A percentile compares a stretch with the other conserved stretches of the same genome.
phyloP scores from a whole-genome alignment of 2,329 filamentous ascomycete species.

The Scolecobasidium constrictum region DNA sequence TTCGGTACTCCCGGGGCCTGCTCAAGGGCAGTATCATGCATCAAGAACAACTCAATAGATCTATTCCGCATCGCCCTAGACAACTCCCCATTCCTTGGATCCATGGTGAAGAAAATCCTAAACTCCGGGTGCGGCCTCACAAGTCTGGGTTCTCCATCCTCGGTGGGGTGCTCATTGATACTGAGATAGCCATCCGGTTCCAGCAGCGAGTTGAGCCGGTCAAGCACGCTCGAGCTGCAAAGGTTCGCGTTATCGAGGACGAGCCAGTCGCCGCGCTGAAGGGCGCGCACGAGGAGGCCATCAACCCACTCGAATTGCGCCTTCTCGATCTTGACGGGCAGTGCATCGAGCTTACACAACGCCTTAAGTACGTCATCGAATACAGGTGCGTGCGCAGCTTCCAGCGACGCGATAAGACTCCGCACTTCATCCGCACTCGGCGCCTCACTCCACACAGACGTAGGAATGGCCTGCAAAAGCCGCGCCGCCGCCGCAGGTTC shows the following conservation, averaged over 20 bases:
- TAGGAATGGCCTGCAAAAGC: not conserved
- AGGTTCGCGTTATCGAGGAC: conserved; percentile 96
- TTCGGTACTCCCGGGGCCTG: not conserved
- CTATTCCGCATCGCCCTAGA: conserved; percentile 95
- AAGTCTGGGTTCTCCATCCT: conserved; percentile 68
- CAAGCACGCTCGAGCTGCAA: conserved; percentile 88
- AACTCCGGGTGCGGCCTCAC: conserved; percentile 79
- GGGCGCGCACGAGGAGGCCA: conserved; percentile 77
- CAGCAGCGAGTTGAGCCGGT: conserved; percentile 85
- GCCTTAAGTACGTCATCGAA: not conserved
- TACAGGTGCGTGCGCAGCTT: not conserved
- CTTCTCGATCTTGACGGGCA: conserved; percentile 31
- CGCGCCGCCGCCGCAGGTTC: not conserved
- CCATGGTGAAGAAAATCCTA: conserved; percentile 86
- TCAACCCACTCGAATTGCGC: conserved; percentile 95
- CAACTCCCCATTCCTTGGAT: conserved; percentile 82
- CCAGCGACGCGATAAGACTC: not conserved
- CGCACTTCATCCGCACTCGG: not conserved
- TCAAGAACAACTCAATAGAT: conserved; percentile 76
- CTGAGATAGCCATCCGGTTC: conserved; percentile 81
- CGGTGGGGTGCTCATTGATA: conserved; percentile 84
- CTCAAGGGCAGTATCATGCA: conserved; percentile 9
- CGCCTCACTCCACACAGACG: not conserved
- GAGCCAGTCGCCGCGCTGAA: conserved; percentile 81
- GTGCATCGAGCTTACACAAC: not conserved